Evolutionary conservation across 164 flowering plant species (phyloP).

Genomic region (Annona squamosa): DNA sequence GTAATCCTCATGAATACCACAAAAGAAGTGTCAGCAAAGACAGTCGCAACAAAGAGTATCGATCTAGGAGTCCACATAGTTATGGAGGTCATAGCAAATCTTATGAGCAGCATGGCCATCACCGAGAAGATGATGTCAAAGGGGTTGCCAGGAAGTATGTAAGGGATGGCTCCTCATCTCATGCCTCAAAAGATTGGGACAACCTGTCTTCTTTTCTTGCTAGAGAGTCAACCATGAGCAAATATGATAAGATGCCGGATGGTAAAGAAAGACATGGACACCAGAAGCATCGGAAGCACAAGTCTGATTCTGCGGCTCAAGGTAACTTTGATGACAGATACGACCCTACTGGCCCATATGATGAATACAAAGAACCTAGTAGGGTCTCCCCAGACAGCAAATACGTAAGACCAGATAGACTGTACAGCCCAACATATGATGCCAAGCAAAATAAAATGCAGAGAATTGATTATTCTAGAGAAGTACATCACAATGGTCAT

Average conservation of each 20-base stretch:
- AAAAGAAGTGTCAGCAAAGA: conserved; percentile 15
- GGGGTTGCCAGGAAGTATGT: conserved; percentile 17
- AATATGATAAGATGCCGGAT: conserved; percentile 20
- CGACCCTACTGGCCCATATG: conserved; percentile 53
- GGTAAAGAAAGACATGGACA: conserved; percentile 21
- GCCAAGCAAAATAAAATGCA: conserved; percentile 3
- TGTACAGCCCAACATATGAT: conserved; percentile 4
- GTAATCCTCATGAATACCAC: conserved; percentile 19
- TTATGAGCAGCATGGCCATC: conserved; percentile 20
- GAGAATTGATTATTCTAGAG: conserved; percentile 2
- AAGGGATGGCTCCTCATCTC: conserved; percentile 27
- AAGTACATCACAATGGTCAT: conserved; percentile 2
- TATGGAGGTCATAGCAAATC: conserved; percentile 6
- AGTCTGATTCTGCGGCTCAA: conserved; percentile 16
- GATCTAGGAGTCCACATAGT: neutral
- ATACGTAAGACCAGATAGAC: conserved; percentile 13
- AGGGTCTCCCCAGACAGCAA: conserved; percentile 16
- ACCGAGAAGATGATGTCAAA: conserved; percentile 27
- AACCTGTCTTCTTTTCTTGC: conserved; percentile 21
- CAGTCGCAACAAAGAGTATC: conserved; percentile 12
- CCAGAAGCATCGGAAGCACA: conserved; percentile 11
- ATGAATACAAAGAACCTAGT: conserved; percentile 20
- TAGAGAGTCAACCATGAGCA: conserved; percentile 10
- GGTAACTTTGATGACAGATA: conserved; percentile 68
- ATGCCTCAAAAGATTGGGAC: conserved; percentile 20